Conservation (phyloP, 2,329 filamentous ascomycete genomes). For the Clonostachys sp. region DNA sequence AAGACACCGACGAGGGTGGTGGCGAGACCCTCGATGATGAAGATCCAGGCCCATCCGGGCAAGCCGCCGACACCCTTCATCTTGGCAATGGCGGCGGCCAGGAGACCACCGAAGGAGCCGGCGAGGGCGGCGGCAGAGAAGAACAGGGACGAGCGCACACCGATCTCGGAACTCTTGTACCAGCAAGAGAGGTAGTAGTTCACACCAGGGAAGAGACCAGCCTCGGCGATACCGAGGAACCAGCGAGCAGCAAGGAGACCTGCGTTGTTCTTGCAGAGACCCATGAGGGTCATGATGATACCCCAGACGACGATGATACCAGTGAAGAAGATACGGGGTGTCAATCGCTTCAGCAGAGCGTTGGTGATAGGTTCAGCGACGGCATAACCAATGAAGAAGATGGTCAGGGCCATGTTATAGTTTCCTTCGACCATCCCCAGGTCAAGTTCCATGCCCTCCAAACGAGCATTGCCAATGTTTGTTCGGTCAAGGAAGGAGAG, state of each 20-base stretch:
- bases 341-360: slow-evolving; percentile 47
- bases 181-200: slow-evolving; percentile 18
- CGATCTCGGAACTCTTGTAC: slow-evolving; percentile 56
- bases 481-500: slow-evolving; percentile 41
- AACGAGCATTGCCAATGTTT: slow-evolving; percentile 50
- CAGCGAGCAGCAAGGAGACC: slow-evolving; percentile 42
- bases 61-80: slow-evolving; percentile 46
- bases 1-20: slow-evolving; percentile 33
- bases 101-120: slow-evolving; percentile 57
- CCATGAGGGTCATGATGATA: slow-evolving; percentile 39
- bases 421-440: slow-evolving; percentile 22
- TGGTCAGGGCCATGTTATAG: slow-evolving; percentile 33
- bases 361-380: slow-evolving; percentile 50
- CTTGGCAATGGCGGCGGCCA: slow-evolving; percentile 55
- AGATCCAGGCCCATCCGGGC: slow-evolving; percentile 74
- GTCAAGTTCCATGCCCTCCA: slow-evolving; percentile 44
- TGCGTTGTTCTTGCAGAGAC: slow-evolving; percentile 40
- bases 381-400: slow-evolving; percentile 50
- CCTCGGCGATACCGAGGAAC: slow-evolving; percentile 44
- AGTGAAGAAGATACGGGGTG: slow-evolving; percentile 46
- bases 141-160: slow-evolving; percentile 57
- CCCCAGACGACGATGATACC: slow-evolving; percentile 50
- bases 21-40: slow-evolving; percentile 60
- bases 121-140: slow-evolving; percentile 51
- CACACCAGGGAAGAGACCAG: slow-evolving; percentile 55